Evolutionary conservation across 345 rosid genomes (phyloP).

Genomic region (Noccaea caerulescens): DNA sequence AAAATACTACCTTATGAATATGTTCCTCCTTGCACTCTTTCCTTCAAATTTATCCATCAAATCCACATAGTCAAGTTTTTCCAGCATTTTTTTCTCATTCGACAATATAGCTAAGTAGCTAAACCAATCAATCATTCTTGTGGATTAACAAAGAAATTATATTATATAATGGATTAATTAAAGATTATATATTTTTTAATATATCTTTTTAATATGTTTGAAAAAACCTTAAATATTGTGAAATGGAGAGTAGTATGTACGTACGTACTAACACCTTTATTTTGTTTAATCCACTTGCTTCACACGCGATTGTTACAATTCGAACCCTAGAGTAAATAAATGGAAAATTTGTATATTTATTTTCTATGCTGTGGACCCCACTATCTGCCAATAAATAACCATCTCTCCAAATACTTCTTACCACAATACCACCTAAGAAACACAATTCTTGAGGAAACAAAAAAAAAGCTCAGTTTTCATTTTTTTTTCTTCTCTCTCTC

Average conservation of each 20-base stretch:
- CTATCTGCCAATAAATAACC: constrained; percentile 46
- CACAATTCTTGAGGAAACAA: background rate
- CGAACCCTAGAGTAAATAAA: background rate
- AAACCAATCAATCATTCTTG: background rate
- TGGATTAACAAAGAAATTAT: no score
- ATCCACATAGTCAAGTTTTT: background rate
- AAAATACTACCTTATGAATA: no score
- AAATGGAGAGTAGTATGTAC: no score
- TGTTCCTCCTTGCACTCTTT: background rate
- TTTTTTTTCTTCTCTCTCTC: background rate
- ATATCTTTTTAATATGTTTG: no score
- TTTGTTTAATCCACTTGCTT: no score
- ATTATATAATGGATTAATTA: no score
- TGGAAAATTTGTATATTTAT: background rate
- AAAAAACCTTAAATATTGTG: no score
- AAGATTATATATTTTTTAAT: no score
- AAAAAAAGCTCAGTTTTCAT: background rate
- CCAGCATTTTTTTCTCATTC: background rate
- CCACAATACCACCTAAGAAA: constrained; percentile 26
- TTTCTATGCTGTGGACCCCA: constrained; percentile 35
- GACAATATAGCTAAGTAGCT: background rate
- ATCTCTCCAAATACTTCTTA: constrained; percentile 33
- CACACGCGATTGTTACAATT: background rate
- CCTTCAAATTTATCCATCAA: background rate
- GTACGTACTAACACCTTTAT: no score